A percentile compares a stretch with the other conserved stretches of the same genome.
Conservation (phyloP, 352 stramenopile genomes). For the Globisporangium paroecandrum region DNA sequence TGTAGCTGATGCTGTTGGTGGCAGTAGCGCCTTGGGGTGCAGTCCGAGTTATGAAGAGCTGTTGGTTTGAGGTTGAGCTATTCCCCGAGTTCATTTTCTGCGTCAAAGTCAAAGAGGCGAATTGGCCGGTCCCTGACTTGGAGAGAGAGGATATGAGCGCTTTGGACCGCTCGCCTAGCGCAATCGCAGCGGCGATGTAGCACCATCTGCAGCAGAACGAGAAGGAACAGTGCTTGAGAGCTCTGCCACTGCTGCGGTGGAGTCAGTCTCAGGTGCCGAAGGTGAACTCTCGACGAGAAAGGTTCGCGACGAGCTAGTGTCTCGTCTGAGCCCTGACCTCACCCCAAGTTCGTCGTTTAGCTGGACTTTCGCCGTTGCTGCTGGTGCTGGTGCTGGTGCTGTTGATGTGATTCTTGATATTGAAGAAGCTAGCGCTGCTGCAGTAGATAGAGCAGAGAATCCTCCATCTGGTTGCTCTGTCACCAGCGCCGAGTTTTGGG, state of each 20-base stretch:
- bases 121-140: background rate
- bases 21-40: background rate
- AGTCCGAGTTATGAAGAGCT: slow-evolving; percentile 7
- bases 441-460: background rate
- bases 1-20: background rate
- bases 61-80: background rate
- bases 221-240: background rate
- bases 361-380: background rate
- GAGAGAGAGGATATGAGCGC: slow-evolving; percentile 36
- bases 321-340: background rate
- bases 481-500: background rate
- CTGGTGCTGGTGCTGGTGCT: background rate
- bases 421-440: background rate
- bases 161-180: slow-evolving; percentile 35
- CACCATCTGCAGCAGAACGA: background rate
- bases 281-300: background rate
- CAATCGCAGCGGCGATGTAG: slow-evolving; percentile 31
- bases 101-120: background rate
- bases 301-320: background rate
- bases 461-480: background rate
- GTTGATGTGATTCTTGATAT: background rate
- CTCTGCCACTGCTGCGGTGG: background rate
- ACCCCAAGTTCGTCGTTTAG: background rate
- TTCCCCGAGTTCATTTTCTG: background rate
- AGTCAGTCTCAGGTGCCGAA: background rate